Conservation (phyloP, 2,329 filamentous ascomycete genomes). For the Cladobotryum protrusum region DNA sequence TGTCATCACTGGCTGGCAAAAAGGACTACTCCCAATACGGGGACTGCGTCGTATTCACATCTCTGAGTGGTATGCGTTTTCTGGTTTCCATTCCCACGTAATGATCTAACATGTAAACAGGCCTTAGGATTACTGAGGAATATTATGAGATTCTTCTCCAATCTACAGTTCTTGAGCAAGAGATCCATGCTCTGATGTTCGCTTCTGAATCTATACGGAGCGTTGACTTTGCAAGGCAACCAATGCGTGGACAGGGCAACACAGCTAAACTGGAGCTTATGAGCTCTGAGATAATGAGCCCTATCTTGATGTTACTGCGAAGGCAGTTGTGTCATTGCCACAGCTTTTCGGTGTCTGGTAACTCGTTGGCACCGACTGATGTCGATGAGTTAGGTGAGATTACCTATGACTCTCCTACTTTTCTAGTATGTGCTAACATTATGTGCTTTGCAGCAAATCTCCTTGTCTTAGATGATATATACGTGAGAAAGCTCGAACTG, state of each 20-base stretch:
- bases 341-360: constrained; percentile 45
- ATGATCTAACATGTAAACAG: constrained; percentile 18
- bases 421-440: not conserved
- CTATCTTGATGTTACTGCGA: constrained; percentile 44
- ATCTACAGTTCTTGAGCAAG: constrained; percentile 48
- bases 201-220: constrained; percentile 49
- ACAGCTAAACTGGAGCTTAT: constrained; percentile 17
- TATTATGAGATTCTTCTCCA: constrained; percentile 43
- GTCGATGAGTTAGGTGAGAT: constrained; percentile 43
- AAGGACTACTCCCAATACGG: constrained; percentile 40
- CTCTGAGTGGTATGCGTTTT: constrained; percentile 40
- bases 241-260: constrained; percentile 20
- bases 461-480: constrained; percentile 28
- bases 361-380: constrained; percentile 39
- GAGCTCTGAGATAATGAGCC: constrained; percentile 38
- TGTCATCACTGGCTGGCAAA: constrained; percentile 33
- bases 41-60: constrained; percentile 45
- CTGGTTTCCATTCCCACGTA: not conserved
- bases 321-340: constrained; percentile 44
- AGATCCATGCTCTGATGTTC: constrained; percentile 50
- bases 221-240: constrained; percentile 44
- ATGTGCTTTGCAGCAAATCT: constrained; percentile 22
- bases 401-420: not conserved
- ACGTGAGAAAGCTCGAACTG: constrained; percentile 43
- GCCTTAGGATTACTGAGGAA: constrained; percentile 41